Evolutionary conservation across 1,284 basidiomycete species (phyloP).

Genomic region (Testicularia cyperi): DNA sequence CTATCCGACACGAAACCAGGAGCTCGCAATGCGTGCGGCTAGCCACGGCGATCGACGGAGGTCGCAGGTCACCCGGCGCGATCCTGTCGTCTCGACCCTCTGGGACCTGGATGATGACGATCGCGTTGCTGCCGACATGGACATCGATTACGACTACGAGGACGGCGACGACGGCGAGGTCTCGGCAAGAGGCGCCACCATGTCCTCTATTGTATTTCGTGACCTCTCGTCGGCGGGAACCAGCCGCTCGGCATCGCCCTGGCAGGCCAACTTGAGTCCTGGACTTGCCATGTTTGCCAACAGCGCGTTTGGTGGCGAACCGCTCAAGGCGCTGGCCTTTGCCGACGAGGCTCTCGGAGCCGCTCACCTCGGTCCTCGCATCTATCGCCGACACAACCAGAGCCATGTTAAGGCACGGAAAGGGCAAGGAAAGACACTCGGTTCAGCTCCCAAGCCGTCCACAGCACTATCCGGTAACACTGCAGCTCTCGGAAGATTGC

Average conservation of each 20-base stretch:
- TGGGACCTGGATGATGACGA: conserved; percentile 12
- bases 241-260: conserved; percentile 14
- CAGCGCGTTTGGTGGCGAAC: conserved; percentile 27
- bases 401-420: conserved; percentile 19
- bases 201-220: conserved; percentile 38
- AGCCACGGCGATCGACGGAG: conserved; percentile 16
- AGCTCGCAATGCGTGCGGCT: conserved; percentile 25
- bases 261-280: conserved; percentile 17
- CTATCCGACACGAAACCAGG: conserved; percentile 32
- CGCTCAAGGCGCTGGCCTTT: conserved; percentile 22
- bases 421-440: conserved; percentile 21
- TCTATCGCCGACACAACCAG: conserved; percentile 33
- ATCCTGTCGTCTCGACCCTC: conserved; percentile 18
- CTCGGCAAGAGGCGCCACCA: conserved; percentile 29
- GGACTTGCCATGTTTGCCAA: conserved; percentile 27
- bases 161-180: conserved; percentile 21
- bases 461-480: neutral
- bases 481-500: too few species aligned
- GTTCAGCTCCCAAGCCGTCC: too few species aligned
- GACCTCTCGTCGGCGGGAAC: conserved; percentile 20
- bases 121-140: conserved; percentile 8
- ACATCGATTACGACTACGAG: neutral
- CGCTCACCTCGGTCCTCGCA: conserved; percentile 37
- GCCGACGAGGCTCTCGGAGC: conserved; percentile 31
- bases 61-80: conserved; percentile 25